These are phyloP conservation scores for Byssoonygena ceratinophila DNA, from an alignment of 2,329 filamentous ascomycete genomes.

Conservation along the genomic window DNA sequence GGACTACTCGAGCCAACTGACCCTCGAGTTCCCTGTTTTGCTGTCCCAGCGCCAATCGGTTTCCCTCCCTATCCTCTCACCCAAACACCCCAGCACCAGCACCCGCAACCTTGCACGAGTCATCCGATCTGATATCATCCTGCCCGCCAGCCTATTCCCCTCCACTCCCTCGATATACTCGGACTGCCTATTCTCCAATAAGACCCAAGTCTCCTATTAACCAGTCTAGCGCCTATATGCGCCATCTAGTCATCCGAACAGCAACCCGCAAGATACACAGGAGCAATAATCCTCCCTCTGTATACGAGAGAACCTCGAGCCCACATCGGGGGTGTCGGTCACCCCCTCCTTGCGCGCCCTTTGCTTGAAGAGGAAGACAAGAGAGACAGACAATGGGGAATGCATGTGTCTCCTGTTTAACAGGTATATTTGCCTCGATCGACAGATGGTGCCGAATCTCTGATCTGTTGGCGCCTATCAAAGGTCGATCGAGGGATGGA, in stretches of 20 bases:
- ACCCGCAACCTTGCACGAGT: too few relatives aligned
- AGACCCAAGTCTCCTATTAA: neutral
- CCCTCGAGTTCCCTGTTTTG: neutral
- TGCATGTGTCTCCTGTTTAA: slow-evolving; percentile 35
- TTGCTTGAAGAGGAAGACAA: too few relatives aligned
- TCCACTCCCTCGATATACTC: too few relatives aligned
- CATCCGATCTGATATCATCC: too few relatives aligned
- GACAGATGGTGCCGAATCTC: slow-evolving; percentile 38
- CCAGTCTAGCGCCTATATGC: neutral
- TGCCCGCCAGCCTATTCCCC: too few relatives aligned
- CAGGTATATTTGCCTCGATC: slow-evolving; percentile 24
- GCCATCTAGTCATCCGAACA: neutral
- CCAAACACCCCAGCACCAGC: neutral
- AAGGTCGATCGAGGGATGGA: slow-evolving; percentile 67
- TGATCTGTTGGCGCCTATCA: slow-evolving; percentile 31
- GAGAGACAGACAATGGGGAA: slow-evolving; percentile 23
- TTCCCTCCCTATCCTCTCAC: neutral
- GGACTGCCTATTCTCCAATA: too few relatives aligned
- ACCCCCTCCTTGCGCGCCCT: neutral
- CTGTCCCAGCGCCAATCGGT: slow-evolving; percentile 3
- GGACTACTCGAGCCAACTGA: neutral
- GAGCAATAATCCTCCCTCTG: neutral
- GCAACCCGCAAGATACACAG: too few relatives aligned
- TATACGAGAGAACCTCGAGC: neutral
- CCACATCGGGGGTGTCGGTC: slow-evolving; percentile 1